These are phyloP conservation scores for Rhexocercosporidium sp. DNA, from an alignment of 2,329 filamentous ascomycete genomes.

Conservation along the genomic window DNA sequence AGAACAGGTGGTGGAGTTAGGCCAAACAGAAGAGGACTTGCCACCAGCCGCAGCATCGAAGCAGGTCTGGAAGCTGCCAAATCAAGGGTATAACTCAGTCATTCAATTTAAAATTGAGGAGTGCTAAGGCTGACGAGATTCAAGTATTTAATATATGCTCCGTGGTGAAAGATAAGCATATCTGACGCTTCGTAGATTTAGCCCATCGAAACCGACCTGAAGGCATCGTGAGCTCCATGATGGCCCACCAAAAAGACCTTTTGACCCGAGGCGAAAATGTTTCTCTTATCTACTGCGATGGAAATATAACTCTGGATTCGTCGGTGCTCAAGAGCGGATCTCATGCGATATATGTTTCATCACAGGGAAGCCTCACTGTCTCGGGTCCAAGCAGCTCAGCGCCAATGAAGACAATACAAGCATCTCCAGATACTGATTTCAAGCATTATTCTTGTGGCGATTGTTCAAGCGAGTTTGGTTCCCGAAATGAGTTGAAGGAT, in stretches of 20 bases:
- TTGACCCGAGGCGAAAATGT: conserved; percentile 11
- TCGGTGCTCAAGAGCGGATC: conserved; percentile 12
- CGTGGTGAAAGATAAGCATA: too few species aligned
- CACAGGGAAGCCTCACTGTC: conserved; percentile 8
- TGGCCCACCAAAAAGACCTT: conserved; percentile 8
- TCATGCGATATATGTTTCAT: conserved; percentile 17
- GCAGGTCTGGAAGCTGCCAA: conserved; percentile 5
- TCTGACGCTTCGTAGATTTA: neutral
- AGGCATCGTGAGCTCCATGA: conserved; percentile 9
- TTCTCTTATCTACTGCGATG: conserved; percentile 15
- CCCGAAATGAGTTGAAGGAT: neutral
- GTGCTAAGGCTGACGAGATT: neutral
- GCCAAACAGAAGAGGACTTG: neutral
- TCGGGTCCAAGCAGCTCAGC: neutral
- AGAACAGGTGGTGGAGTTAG: conserved; percentile 3
- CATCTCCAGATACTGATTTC: neutral
- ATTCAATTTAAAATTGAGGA: neutral
- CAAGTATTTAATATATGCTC: neutral
- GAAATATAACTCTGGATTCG: conserved; percentile 8
- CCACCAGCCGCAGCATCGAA: neutral
- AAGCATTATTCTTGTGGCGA: conserved; percentile 8
- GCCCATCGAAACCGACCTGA: conserved; percentile 5
- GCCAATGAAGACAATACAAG: neutral
- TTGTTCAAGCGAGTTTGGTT: neutral
- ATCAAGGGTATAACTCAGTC: neutral